phyloP scores from a whole-genome alignment of 2,329 filamentous ascomycete species.

The Daldinia sp. region DNA sequence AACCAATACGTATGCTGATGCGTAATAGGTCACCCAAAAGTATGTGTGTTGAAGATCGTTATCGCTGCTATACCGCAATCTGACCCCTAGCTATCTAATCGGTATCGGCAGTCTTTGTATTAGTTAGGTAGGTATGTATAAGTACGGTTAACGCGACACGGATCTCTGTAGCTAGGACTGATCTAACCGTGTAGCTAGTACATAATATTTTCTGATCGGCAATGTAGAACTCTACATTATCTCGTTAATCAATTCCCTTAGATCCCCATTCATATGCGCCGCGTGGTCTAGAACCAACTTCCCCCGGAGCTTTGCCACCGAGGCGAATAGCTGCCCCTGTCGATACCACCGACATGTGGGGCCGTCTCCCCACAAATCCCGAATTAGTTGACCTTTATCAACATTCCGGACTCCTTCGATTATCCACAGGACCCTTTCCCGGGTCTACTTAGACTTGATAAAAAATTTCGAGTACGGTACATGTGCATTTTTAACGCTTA shows the following conservation, averaged over 20 bases:
- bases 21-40: neutral
- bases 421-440: too few species aligned
- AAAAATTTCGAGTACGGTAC: too few species aligned
- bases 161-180: neutral
- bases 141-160: neutral
- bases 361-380: conserved; percentile 11
- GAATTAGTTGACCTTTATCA: neutral
- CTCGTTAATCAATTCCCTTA: neutral
- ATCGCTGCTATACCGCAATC: neutral
- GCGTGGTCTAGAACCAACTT: neutral
- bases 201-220: neutral
- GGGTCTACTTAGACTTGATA: too few species aligned
- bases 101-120: neutral
- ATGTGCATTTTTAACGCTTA: too few species aligned
- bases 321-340: neutral
- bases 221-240: neutral
- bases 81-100: neutral
- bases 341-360: neutral
- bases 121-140: too few species aligned
- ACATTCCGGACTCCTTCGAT: too few species aligned
- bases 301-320: conserved; percentile 1
- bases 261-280: neutral
- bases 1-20: neutral
- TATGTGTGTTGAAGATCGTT: neutral
- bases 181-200: neutral